These are phyloP conservation scores for Podila horticola DNA, from an alignment of 192 early-diverging fungal genomes.

Conservation along the genomic window DNA sequence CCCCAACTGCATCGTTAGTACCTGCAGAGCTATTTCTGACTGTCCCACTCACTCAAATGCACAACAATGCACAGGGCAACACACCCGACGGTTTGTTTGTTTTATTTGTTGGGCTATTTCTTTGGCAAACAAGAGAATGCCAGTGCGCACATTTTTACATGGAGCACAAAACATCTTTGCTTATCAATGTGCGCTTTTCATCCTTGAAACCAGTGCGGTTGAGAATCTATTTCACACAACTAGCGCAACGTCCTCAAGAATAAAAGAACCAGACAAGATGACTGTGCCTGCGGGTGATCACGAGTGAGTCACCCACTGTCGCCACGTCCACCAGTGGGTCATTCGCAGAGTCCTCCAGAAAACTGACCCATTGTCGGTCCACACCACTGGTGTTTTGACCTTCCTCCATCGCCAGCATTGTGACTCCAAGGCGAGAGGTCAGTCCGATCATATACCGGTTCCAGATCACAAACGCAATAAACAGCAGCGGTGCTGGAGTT, in stretches of 20 bases:
- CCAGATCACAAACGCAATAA: slow-evolving; percentile 40
- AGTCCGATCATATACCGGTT: slow-evolving; percentile 32
- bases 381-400: not conserved
- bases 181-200: not conserved
- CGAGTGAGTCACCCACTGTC: slow-evolving; percentile 18
- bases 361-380: slow-evolving; percentile 24
- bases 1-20: no score
- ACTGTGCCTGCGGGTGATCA: slow-evolving; percentile 15
- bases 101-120: no score
- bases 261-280: slow-evolving; percentile 42
- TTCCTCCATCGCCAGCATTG: slow-evolving; percentile 30
- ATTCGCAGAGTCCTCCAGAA: slow-evolving; percentile 6
- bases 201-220: no score
- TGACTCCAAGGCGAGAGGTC: slow-evolving; percentile 9
- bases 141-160: no score
- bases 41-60: no score
- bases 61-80: no score
- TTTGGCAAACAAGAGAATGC: no score
- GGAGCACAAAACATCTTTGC: no score
- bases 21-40: no score
- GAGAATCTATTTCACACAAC: no score
- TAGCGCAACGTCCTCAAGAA: no score
- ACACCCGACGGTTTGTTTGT: no score
- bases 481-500: slow-evolving; percentile 1
- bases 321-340: slow-evolving; percentile 37